Evolutionary conservation across 371 early-diverging fungal genomes (phyloP), one percentile per base, ranked within the genome.

Genomic region (Gilbertella persicaria): DNA sequence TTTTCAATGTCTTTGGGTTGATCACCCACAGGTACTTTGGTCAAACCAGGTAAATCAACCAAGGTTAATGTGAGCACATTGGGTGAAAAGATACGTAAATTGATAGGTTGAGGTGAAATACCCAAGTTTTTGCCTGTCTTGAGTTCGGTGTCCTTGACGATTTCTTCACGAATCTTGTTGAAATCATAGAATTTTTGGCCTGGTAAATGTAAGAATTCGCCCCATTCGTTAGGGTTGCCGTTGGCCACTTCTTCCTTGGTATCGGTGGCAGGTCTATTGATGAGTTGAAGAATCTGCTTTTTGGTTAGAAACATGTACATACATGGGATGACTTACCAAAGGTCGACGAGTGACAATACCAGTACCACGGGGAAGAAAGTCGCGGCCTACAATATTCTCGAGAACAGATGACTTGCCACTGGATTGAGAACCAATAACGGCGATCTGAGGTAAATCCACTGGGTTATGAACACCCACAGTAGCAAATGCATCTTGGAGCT

Each of bases 1-100:
- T 88, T 89, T 71, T 99, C 99, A 64, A 99, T 99, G 66, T 98
- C 97, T 63, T 92, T 91, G 37, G 99, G 99, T 80, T 99, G 99
- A 67, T 96, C 97, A 13, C 97, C 97, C 21, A 97, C 95, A 30
- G 99, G 97, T 33, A 96, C 90, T 87, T 93, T 99, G 55, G 96
- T 98, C 68, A 97, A 73, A 30, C 99, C 99, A 24, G 99, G 99
- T 58, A 99, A 78, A 72, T 99, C 99, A 16, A 99, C 92, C 60
- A 99, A 79, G 2, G 99, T 99, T 39, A 99, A 79, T 0, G 99
- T 98, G 47, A 99, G 70, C 20, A 97, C 98, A 62, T 97, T 88
- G 55, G 95, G 95, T 9, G 96, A 96, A 74, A 87, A 96, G 45
- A 99, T 80, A 35, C 93, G 86, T 40, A 99, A 78, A 59, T 96